phyloP scores from a whole-genome alignment of 2,329 filamentous ascomycete genomes.

The Chaetothyriales sp. region DNA sequence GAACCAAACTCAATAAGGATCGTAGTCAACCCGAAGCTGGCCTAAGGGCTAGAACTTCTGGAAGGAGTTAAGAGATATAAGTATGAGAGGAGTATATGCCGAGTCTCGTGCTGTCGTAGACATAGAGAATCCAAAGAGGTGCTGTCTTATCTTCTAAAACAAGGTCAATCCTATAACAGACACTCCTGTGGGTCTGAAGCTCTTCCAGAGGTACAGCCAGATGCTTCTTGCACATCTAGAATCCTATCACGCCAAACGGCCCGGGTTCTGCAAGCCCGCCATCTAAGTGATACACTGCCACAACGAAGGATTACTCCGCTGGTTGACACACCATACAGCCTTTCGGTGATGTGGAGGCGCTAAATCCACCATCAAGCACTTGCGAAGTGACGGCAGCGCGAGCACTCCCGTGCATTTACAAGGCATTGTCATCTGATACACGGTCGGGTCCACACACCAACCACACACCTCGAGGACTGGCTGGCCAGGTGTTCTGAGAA shows the following conservation, averaged over 20 bases:
- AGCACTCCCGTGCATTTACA: constrained; percentile 32
- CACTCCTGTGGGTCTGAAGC: constrained; percentile 42
- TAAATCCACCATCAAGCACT: constrained; percentile 31
- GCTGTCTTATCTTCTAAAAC: constrained; percentile 45
- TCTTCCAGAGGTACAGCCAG: constrained; percentile 43
- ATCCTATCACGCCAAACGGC: constrained; percentile 38
- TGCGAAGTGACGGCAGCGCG: constrained; percentile 25
- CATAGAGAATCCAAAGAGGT: constrained; percentile 33
- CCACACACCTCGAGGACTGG: constrained; percentile 34
- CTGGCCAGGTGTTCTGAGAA: constrained; percentile 28
- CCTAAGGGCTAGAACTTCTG: too few species aligned
- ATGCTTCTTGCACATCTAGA: constrained; percentile 41
- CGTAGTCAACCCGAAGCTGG: too few species aligned
- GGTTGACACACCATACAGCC: constrained; percentile 44
- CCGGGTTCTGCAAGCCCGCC: constrained; percentile 43
- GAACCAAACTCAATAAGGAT: too few species aligned
- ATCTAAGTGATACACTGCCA: constrained; percentile 42
- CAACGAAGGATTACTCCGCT: constrained; percentile 39
- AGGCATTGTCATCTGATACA: too few species aligned
- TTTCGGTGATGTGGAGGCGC: constrained; percentile 35
- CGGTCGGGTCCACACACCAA: constrained; percentile 35
- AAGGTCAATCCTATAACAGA: constrained; percentile 41
- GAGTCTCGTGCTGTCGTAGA: constrained; percentile 38
- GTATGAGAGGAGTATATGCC: too few species aligned
- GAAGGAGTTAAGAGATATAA: too few species aligned